Conservation (phyloP, 345 rosid species). For the Microcos paniculata region DNA sequence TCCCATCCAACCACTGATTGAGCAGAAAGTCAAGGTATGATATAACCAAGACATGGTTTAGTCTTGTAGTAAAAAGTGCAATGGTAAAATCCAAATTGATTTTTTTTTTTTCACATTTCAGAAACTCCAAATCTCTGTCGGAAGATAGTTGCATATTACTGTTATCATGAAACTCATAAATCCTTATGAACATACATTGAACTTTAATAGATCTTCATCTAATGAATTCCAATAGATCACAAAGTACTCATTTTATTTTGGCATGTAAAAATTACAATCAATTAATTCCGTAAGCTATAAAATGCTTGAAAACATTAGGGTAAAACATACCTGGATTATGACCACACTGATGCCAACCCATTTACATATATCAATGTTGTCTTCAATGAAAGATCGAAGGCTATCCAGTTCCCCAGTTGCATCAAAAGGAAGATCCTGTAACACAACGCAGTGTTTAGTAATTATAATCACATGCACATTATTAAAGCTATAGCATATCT, state of each 20-base stretch:
- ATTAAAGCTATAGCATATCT: not conserved
- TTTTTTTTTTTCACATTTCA: not conserved
- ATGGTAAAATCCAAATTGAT: not conserved
- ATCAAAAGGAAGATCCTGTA: slow-evolving; percentile 85
- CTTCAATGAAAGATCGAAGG: slow-evolving; percentile 63
- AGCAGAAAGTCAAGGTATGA: not conserved
- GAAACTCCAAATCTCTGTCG: slow-evolving; percentile 1
- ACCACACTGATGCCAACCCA: slow-evolving; percentile 79
- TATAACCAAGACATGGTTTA: not conserved
- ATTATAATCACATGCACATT: not conserved
- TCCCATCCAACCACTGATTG: not conserved
- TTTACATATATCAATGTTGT: slow-evolving; percentile 69
- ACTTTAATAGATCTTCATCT: not conserved
- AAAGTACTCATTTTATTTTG: not conserved
- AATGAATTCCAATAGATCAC: not conserved
- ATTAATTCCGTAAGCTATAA: not conserved
- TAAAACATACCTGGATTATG: slow-evolving; percentile 54
- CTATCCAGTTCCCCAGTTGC: slow-evolving; percentile 84
- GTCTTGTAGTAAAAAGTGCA: not conserved
- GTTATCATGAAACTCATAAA: not conserved
- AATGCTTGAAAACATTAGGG: not conserved
- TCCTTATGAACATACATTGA: not conserved
- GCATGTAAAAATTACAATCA: not conserved
- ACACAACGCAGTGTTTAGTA: not conserved
- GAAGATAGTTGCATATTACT: not conserved